phyloP scores from a whole-genome alignment of 2,329 filamentous ascomycete genomes.

The Thelonectria blattea region DNA sequence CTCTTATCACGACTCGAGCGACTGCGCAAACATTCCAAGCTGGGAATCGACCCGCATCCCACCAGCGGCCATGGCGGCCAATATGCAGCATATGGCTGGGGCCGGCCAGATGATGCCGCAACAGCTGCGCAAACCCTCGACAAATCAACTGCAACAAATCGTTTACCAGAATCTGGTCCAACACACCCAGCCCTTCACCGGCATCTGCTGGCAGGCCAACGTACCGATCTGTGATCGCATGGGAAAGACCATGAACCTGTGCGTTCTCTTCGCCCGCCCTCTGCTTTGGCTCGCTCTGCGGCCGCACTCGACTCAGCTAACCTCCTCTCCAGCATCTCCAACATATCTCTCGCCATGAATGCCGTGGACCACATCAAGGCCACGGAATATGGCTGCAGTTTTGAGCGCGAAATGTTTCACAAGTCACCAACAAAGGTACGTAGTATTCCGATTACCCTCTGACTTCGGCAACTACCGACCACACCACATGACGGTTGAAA shows the following conservation, averaged over 20 bases:
- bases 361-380: slow-evolving; percentile 49
- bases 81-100: slow-evolving; percentile 62
- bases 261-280: slow-evolving; percentile 32
- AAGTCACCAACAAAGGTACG: slow-evolving; percentile 56
- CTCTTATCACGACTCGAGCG: slow-evolving; percentile 16
- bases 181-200: slow-evolving; percentile 41
- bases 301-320: slow-evolving; percentile 23
- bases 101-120: slow-evolving; percentile 54
- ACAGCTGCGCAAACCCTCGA: slow-evolving; percentile 45
- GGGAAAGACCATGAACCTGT: slow-evolving; percentile 52
- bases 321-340: slow-evolving; percentile 52
- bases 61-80: slow-evolving; percentile 63
- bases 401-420: slow-evolving; percentile 56
- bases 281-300: background rate
- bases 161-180: slow-evolving; percentile 50
- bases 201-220: slow-evolving; percentile 48
- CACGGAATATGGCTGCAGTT: slow-evolving; percentile 50
- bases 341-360: slow-evolving; percentile 54
- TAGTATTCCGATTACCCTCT: too few relatives aligned
- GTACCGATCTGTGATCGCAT: slow-evolving; percentile 49
- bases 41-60: slow-evolving; percentile 31
- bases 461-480: too few relatives aligned
- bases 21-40: slow-evolving; percentile 14
- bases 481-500: too few relatives aligned
- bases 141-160: slow-evolving; percentile 44